These are phyloP conservation scores for Russula abietina DNA, from an alignment of 768 basidiomycete species.

Conservation along the genomic window DNA sequence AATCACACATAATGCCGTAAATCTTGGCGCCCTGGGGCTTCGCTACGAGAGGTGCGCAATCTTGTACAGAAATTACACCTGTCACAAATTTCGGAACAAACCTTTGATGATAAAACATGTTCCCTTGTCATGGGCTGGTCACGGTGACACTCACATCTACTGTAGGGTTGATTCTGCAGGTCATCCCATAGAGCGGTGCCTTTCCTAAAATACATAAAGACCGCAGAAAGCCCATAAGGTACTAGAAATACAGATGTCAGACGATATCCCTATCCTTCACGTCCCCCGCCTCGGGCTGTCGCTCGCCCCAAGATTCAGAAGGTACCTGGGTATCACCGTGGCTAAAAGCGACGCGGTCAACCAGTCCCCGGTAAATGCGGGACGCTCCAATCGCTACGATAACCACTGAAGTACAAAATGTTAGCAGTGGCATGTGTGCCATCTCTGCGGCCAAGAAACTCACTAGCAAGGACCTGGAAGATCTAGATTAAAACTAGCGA, in stretches of 20 bases:
- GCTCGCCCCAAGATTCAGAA: background rate
- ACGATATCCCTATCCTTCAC: background rate
- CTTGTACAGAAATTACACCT: background rate
- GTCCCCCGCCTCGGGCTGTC: background rate
- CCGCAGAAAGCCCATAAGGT: background rate
- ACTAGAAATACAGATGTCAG: background rate
- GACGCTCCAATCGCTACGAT: constrained; percentile 12
- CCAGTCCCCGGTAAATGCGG: constrained; percentile 19
- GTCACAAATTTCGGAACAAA: background rate
- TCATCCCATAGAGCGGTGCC: background rate
- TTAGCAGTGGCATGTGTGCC: background rate
- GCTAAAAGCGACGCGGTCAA: background rate
- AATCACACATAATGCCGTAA: constrained; percentile 11
- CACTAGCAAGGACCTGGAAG: constrained; percentile 11
- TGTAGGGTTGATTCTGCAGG: background rate
- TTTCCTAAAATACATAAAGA: background rate
- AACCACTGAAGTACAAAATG: constrained; percentile 3
- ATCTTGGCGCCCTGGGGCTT: background rate
- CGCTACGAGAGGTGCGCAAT: background rate
- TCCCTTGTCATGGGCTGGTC: background rate
- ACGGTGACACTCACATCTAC: background rate
- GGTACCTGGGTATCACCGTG: background rate
- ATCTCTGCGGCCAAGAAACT: background rate
- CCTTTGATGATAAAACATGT: background rate
- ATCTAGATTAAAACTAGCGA: background rate